Evolutionary conservation across 2,329 filamentous ascomycete species (phyloP).

Genomic region (Grosmannia huntii): DNA sequence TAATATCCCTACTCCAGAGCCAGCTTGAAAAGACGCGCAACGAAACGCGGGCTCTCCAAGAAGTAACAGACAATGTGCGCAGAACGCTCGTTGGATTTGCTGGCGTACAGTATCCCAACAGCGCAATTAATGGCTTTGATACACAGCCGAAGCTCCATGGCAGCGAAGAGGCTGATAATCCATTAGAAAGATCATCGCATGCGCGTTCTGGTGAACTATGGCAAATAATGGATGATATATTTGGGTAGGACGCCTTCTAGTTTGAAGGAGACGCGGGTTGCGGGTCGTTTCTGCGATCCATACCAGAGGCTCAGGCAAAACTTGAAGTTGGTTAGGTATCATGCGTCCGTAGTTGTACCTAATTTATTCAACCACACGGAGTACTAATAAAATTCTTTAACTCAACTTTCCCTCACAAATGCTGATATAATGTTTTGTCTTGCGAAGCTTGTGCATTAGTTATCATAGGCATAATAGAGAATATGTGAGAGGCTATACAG

Average conservation of each 20-base stretch:
- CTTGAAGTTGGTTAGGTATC: too few relatives aligned
- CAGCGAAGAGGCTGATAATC: background rate
- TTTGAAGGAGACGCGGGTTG: background rate
- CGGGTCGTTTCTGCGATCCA: background rate
- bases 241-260: conserved; percentile 17
- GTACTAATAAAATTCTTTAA: too few relatives aligned
- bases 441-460: too few relatives aligned
- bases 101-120: conserved; percentile 28
- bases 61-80: conserved; percentile 59
- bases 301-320: background rate
- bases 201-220: conserved; percentile 21
- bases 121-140: background rate
- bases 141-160: background rate
- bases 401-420: too few relatives aligned
- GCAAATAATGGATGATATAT: conserved; percentile 28
- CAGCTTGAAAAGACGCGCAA: conserved; percentile 59
- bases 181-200: conserved; percentile 2
- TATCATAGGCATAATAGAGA: too few relatives aligned
- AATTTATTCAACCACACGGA: too few relatives aligned
- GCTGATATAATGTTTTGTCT: too few relatives aligned
- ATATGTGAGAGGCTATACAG: too few relatives aligned
- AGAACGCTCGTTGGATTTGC: conserved; percentile 58
- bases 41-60: conserved; percentile 58
- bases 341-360: too few relatives aligned
- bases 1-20: conserved; percentile 80